phyloP scores from a whole-genome alignment of 768 basidiomycete genomes.

The Nidula microcarpa region DNA sequence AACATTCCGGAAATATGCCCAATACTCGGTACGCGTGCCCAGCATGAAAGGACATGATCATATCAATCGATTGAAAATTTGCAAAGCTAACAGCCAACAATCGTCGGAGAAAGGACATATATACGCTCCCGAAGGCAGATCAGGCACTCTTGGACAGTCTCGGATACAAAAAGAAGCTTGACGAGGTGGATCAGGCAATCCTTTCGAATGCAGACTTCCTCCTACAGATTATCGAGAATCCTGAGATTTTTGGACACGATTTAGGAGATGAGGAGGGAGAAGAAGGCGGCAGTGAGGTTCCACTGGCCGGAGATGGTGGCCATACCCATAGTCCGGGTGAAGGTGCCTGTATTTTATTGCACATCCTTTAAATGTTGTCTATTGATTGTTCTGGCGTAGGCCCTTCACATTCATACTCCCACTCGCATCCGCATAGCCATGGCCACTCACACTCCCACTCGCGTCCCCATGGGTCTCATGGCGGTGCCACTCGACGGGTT shows the following conservation, averaged over 20 bases:
- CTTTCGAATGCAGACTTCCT: conserved; percentile 78
- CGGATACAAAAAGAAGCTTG: conserved; percentile 78
- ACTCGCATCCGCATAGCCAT: conserved; percentile 22
- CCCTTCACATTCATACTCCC: conserved; percentile 15
- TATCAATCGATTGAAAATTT: conserved; percentile 6
- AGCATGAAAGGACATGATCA: neutral
- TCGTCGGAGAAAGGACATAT: conserved; percentile 73
- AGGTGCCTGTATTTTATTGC: neutral
- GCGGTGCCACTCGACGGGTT: conserved; percentile 12
- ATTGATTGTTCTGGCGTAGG: neutral
- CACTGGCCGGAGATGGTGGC: conserved; percentile 4
- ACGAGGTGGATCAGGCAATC: conserved; percentile 79
- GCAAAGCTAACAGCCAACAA: conserved; percentile 49
- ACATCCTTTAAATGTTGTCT: neutral
- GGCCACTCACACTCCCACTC: conserved; percentile 33
- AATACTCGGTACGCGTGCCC: conserved; percentile 56
- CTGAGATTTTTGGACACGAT: conserved; percentile 75
- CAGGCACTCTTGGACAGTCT: conserved; percentile 62
- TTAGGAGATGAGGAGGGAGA: conserved; percentile 23
- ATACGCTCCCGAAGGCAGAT: conserved; percentile 64
- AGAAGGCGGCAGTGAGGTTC: conserved; percentile 8
- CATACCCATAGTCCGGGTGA: conserved; percentile 3
- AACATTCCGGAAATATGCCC: conserved; percentile 73
- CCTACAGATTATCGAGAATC: conserved; percentile 67
- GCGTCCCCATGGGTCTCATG: conserved; percentile 21